A percentile compares a stretch with the other conserved stretches of the same genome.
Conservation (phyloP, 345 rosid genomes). For the Acer campestre region DNA sequence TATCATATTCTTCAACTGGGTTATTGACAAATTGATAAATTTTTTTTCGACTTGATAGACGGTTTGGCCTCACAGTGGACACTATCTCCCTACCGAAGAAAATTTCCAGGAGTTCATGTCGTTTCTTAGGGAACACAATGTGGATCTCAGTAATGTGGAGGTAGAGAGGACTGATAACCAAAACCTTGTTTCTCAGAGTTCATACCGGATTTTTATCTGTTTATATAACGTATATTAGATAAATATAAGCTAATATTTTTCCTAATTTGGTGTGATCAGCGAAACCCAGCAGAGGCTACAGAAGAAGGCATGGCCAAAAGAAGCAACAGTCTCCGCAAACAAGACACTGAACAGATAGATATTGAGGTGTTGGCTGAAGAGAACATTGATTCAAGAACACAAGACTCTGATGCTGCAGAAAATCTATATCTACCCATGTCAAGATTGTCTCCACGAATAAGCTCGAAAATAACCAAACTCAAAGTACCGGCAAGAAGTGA, state of each 20-base stretch:
- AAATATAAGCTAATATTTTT: conserved; percentile 9
- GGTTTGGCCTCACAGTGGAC: conserved; percentile 97
- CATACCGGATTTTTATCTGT: too few species aligned
- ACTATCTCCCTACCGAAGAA: conserved; percentile 95
- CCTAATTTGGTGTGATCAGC: conserved; percentile 40
- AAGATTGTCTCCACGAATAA: conserved; percentile 32
- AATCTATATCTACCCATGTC: conserved; percentile 24
- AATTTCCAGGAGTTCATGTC: conserved; percentile 77
- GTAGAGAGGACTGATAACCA: conserved; percentile 27
- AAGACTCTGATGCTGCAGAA: conserved; percentile 15
- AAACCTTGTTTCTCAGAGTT: background rate
- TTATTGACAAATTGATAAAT: background rate
- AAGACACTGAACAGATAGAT: conserved; percentile 27
- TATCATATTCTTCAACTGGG: background rate
- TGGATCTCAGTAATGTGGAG: conserved; percentile 67
- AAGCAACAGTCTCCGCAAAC: conserved; percentile 25
- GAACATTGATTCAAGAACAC: conserved; percentile 22
- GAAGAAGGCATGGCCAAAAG: conserved; percentile 38
- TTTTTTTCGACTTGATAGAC: conserved; percentile 44
- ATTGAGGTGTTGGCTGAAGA: conserved; percentile 18
- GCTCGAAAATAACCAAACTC: conserved; percentile 42
- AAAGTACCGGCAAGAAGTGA: conserved; percentile 36
- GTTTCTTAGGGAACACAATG: conserved; percentile 62
- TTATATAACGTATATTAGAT: background rate
- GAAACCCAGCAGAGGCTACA: conserved; percentile 62